These are phyloP conservation scores for Candida easanensis DNA, from an alignment of 805 yeast species.

Conservation along the genomic window DNA sequence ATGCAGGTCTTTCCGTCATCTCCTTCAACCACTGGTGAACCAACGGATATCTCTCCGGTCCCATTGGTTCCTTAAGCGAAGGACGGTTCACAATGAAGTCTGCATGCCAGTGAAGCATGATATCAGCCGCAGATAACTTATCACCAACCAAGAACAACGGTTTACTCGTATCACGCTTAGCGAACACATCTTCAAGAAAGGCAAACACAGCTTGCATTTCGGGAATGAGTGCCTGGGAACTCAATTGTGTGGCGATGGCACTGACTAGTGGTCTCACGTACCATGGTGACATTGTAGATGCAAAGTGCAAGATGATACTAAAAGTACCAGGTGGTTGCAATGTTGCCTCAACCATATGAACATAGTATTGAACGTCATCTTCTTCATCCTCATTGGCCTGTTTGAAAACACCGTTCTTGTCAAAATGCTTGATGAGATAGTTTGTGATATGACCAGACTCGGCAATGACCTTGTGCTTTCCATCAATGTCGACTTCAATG, in stretches of 20 bases:
- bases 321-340: neutral
- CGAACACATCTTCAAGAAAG: too few relatives aligned
- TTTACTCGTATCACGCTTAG: too few relatives aligned
- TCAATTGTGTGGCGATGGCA: too few relatives aligned
- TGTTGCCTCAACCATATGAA: neutral
- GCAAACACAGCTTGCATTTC: too few relatives aligned
- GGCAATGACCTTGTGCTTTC: neutral
- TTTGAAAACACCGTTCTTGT: neutral
- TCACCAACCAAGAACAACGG: slow-evolving; percentile 42
- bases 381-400: neutral
- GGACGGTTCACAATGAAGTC: neutral
- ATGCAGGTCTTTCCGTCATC: neutral
- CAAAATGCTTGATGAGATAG: neutral
- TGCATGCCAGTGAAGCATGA: slow-evolving; percentile 26
- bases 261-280: too few relatives aligned
- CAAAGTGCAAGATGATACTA: too few relatives aligned
- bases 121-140: slow-evolving; percentile 51
- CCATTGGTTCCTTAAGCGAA: neutral
- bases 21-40: neutral
- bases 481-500: neutral
- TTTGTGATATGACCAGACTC: neutral
- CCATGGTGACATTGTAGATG: too few relatives aligned
- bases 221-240: too few relatives aligned
- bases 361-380: neutral
- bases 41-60: neutral